A percentile compares a stretch with the other conserved stretches of the same genome.
These are phyloP conservation scores for Mesembryanthemum crystallinum DNA, from an alignment of 148 eudicot species.

Conservation along the genomic window DNA sequence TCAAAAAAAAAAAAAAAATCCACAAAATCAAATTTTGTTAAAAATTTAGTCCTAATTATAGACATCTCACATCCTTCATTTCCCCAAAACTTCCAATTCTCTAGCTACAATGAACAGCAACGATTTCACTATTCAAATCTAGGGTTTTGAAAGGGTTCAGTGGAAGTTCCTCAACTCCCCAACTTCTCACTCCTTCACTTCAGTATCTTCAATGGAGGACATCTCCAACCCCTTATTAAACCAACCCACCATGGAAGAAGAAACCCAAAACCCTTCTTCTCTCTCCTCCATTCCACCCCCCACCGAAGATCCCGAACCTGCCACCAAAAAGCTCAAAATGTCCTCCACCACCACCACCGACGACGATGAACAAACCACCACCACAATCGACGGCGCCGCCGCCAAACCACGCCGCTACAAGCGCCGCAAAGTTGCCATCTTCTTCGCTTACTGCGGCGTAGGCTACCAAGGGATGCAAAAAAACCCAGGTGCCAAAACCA, in stretches of 20 bases:
- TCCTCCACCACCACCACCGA: conserved; percentile 50
- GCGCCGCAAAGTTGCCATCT: conserved; percentile 82
- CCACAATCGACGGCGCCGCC: background rate
- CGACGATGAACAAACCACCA: conserved; percentile 19
- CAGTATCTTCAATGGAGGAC: too few relatives aligned
- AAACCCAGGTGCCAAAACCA: conserved; percentile 95
- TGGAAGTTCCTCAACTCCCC: too few relatives aligned
- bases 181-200: too few relatives aligned
- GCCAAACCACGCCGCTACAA: conserved; percentile 45
- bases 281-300: background rate
- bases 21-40: too few relatives aligned
- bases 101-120: too few relatives aligned
- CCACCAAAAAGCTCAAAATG: conserved; percentile 62
- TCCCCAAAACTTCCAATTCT: too few relatives aligned
- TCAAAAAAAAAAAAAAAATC: too few relatives aligned
- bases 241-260: conserved; percentile 10
- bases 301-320: conserved; percentile 26
- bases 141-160: too few relatives aligned
- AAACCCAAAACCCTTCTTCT: background rate
- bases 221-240: background rate
- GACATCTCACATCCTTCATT: too few relatives aligned
- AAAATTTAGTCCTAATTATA: too few relatives aligned
- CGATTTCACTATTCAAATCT: too few relatives aligned
- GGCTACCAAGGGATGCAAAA: conserved; percentile 97
- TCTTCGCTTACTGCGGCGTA: conserved; percentile 88